Conservation (phyloP, 352 stramenopile species). For the Globisporangium spinosum region DNA sequence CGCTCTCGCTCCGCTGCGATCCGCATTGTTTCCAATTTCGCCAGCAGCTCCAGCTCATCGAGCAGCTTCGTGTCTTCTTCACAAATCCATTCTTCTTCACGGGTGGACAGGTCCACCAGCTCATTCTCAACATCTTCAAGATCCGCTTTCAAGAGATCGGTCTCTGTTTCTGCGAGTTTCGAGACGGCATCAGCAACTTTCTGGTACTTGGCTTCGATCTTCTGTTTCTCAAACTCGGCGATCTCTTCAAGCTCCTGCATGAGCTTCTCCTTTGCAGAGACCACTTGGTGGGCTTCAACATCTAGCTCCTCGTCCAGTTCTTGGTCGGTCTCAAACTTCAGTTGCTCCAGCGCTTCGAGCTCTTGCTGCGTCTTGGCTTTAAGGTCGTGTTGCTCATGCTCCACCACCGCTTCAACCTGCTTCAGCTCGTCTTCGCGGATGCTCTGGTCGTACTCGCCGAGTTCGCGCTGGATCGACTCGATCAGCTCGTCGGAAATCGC, state of each 20-base stretch:
- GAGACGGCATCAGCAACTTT: slow-evolving; percentile 1
- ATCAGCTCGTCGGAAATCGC: slow-evolving; percentile 36
- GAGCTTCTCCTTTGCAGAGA: slow-evolving; percentile 17
- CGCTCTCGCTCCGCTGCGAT: slow-evolving; percentile 8
- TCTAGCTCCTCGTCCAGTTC: slow-evolving; percentile 14
- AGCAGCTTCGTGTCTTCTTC: slow-evolving; percentile 18
- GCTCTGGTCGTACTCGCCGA: slow-evolving; percentile 32
- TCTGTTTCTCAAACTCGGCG: not conserved
- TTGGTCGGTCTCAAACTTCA: slow-evolving; percentile 5
- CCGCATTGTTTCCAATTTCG: slow-evolving; percentile 7
- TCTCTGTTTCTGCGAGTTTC: slow-evolving; percentile 10
- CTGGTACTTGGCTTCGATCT: slow-evolving; percentile 7
- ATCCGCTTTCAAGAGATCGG: not conserved
- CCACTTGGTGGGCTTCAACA: slow-evolving; percentile 13
- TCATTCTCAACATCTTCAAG: slow-evolving; percentile 4
- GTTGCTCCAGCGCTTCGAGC: slow-evolving; percentile 15
- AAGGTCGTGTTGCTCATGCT: slow-evolving; percentile 22
- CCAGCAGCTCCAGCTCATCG: slow-evolving; percentile 14
- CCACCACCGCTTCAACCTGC: slow-evolving; percentile 18
- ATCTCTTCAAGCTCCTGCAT: slow-evolving; percentile 2
- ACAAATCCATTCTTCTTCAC: slow-evolving; percentile 4
- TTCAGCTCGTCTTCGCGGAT: slow-evolving; percentile 9
- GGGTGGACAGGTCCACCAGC: not conserved
- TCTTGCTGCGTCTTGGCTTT: slow-evolving; percentile 14
- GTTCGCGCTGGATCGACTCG: slow-evolving; percentile 30